A percentile compares a stretch with the other conserved stretches of the same genome.
phyloP scores from a whole-genome alignment of 257 asterid species.

The Solanum appendiculatum region DNA sequence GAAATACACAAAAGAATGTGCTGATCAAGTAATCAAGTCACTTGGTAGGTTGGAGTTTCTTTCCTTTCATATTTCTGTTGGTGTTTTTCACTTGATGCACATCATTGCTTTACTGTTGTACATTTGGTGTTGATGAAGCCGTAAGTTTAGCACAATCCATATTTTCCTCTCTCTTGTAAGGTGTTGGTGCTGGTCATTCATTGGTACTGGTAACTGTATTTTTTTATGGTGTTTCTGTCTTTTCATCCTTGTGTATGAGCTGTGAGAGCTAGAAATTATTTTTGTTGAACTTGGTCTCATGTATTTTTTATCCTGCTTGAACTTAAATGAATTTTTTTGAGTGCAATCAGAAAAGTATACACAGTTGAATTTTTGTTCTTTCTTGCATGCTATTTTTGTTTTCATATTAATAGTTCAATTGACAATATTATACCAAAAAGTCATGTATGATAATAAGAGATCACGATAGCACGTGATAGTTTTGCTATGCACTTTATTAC shows the following conservation, averaged over 20 bases:
- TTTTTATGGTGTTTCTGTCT: neutral
- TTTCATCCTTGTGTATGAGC: neutral
- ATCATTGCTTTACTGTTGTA: neutral
- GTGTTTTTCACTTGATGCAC: neutral
- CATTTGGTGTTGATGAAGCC: neutral
- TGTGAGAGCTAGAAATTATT: neutral
- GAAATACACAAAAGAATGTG: conserved; percentile 54
- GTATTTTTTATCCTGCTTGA: neutral
- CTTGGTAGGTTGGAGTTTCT: conserved; percentile 6
- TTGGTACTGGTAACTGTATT: neutral
- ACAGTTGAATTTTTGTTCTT: neutral
- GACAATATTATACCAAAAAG: neutral
- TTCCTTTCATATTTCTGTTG: neutral
- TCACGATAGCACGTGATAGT: neutral
- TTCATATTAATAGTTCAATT: neutral
- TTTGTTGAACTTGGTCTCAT: neutral
- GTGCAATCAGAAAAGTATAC: neutral
- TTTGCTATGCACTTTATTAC: neutral
- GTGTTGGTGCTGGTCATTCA: neutral
- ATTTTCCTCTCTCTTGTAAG: neutral
- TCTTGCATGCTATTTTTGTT: neutral
- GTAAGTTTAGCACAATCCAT: neutral
- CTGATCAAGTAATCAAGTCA: conserved; percentile 49
- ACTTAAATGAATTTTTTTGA: neutral
- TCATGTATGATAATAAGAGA: neutral